Percentiles rank a stretch among this genome's conserved stretches.
These are phyloP conservation scores for Nicotiana undulata DNA, from an alignment of 257 asterid species.

Conservation along the genomic window DNA sequence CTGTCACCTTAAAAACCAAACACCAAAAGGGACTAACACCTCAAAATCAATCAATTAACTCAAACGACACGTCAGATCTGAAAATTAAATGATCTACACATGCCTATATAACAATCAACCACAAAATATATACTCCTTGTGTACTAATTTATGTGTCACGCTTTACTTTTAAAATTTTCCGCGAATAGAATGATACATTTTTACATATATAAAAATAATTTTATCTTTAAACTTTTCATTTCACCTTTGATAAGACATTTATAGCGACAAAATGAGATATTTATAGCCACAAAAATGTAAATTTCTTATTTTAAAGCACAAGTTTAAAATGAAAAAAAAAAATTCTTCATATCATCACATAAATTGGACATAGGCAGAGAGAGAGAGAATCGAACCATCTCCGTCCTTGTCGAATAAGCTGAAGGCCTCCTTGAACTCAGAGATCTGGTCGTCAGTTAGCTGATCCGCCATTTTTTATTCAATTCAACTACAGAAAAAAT, in stretches of 20 bases:
- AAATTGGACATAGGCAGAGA: too few species aligned
- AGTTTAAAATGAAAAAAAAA: too few species aligned
- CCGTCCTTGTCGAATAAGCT: constrained; percentile 54
- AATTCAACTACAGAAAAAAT: neutral
- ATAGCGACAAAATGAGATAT: too few species aligned
- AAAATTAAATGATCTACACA: neutral
- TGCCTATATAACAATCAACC: neutral
- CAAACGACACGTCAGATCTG: neutral
- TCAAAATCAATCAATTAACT: neutral
- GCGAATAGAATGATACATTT: too few species aligned
- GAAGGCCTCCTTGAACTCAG: constrained; percentile 53
- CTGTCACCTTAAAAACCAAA: neutral
- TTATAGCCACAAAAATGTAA: too few species aligned
- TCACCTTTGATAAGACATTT: too few species aligned
- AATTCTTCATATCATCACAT: too few species aligned
- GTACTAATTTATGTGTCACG: too few species aligned
- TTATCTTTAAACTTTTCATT: too few species aligned
- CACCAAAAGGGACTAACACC: neutral
- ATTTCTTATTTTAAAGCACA: too few species aligned
- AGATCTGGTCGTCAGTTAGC: constrained; percentile 51
- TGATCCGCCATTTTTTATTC: constrained; percentile 42
- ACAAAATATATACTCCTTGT: neutral
- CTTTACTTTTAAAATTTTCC: too few species aligned
- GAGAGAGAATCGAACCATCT: constrained; percentile 31
- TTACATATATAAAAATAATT: too few species aligned